Evolutionary conservation across 2,329 filamentous ascomycete genomes (phyloP).

Genomic region (Pseudocercospora pini-densiflorae): DNA sequence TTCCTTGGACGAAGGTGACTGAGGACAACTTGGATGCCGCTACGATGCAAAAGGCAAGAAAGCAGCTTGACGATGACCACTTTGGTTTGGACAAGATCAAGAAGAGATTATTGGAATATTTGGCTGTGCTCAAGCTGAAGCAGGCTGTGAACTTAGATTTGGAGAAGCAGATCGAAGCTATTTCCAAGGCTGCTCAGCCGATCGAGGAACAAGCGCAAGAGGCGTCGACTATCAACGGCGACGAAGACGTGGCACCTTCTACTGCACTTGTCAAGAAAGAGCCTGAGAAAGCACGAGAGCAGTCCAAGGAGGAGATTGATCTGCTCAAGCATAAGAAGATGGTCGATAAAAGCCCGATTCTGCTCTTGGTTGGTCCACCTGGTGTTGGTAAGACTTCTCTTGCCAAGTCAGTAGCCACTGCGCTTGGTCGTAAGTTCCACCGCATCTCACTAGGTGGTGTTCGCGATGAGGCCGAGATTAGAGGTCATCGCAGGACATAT

Average conservation of each 20-base stretch:
- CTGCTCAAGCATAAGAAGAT: slow-evolving; percentile 80
- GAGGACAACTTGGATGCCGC: slow-evolving; percentile 83
- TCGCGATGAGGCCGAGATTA: slow-evolving; percentile 93
- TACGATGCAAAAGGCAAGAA: slow-evolving; percentile 77
- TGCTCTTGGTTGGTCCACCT: slow-evolving; percentile 89
- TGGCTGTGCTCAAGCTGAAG: slow-evolving; percentile 95
- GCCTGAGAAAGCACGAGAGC: slow-evolving; percentile 46
- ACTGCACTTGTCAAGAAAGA: slow-evolving; percentile 40
- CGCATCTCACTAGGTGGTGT: slow-evolving; percentile 96
- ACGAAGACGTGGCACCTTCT: slow-evolving; percentile 58
- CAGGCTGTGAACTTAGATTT: slow-evolving; percentile 85
- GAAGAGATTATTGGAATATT: slow-evolving; percentile 91
- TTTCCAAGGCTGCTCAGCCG: slow-evolving; percentile 49
- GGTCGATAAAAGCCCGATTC: slow-evolving; percentile 93
- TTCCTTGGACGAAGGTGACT: slow-evolving; percentile 86
- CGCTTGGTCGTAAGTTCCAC: slow-evolving; percentile 93
- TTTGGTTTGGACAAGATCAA: slow-evolving; percentile 97
- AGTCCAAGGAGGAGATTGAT: slow-evolving; percentile 65
- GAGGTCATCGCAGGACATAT: slow-evolving; percentile 92
- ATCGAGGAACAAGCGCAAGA: slow-evolving; percentile 45
- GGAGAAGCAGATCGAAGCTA: slow-evolving; percentile 72
- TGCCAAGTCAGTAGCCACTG: slow-evolving; percentile 88
- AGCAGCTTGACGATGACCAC: slow-evolving; percentile 94
- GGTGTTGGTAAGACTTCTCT: slow-evolving; percentile 96
- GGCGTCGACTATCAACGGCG: slow-evolving; percentile 52